Conservation (phyloP, 225 moss, liverwort and hornwort genomes). For the Neckera pumila region DNA sequence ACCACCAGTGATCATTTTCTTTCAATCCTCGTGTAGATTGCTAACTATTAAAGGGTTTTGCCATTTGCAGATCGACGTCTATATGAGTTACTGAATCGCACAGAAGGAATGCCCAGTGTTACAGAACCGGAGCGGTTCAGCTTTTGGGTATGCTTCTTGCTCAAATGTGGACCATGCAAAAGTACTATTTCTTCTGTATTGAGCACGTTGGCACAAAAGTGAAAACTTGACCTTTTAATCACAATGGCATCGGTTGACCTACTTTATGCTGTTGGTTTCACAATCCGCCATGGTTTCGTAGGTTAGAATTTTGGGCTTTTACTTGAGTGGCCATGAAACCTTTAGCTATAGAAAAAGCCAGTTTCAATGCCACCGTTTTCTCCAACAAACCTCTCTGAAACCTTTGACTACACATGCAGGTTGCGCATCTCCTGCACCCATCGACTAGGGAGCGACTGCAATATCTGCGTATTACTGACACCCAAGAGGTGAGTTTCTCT, state of each 20-base stretch:
- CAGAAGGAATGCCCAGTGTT: constrained; percentile 52
- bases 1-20: neutral
- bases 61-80: constrained; percentile 39
- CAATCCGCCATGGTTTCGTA: neutral
- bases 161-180: neutral
- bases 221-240: neutral
- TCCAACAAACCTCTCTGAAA: neutral
- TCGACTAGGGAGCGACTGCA: constrained; percentile 39
- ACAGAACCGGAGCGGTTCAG: constrained; percentile 74
- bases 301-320: neutral
- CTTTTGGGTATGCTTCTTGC: constrained; percentile 60
- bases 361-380: neutral
- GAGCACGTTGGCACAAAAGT: neutral
- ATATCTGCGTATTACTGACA: constrained; percentile 57
- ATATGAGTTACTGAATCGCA: constrained; percentile 36
- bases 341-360: neutral
- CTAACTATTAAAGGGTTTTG: neutral
- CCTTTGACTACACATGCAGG: constrained; percentile 19
- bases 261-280: neutral
- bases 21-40: neutral
- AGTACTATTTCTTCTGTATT: neutral
- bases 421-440: constrained; percentile 54
- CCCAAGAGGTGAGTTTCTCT: constrained; percentile 41
- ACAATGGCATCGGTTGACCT: neutral
- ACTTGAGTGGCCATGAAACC: neutral